Evolutionary conservation across 1,284 basidiomycete genomes (phyloP), one percentile per base, ranked within the genome.

Genomic region (Taiwanofungus camphoratus): DNA sequence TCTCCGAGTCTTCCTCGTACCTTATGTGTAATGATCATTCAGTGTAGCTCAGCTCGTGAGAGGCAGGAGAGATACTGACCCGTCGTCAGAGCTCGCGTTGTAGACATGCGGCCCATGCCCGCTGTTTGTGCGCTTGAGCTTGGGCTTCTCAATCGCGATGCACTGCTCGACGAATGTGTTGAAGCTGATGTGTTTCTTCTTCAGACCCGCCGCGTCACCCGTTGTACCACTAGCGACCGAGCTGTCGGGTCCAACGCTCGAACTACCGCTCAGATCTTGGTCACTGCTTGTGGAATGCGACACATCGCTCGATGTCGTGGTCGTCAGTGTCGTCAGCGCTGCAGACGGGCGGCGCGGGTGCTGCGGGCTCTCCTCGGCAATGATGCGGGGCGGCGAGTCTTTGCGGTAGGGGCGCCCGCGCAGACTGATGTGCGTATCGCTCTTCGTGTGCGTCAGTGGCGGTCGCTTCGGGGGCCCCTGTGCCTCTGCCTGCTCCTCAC

Each of bases 111-210:
- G 48, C 19, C 41, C 45, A 18, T 48, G 52, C 23, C 41, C 44
- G 15, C 38, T 52, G 39, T 46, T 48, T 16, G 51, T 46, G 22
- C 60, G 56, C 50, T 61, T 60, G 19, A 45, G 44, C 49, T 70
- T 68, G 1, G 79, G 82, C 56, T 82, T 81, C 56, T 88, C 86
- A 58, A 99, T 86, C n/a, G 95, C 89, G 51, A 99, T 95, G 61
- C 84, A 93, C 64, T 98, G 96, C 65, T 98, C 92, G 29, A 99
- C 95, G 58, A 94, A 95, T 1, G 93, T 95, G 66, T 98, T 98
- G 77, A 99, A 99, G 56, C 79, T 88, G 68, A 99, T 99, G 63
- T 98, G 95, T 50, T 79, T 76, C 65, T 80, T 82, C 64, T 78
- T 79, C 56, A 31, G 19, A 9, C 16, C 9, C 18, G 27, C 35